Evolutionary conservation across 331 rosid genomes (phyloP).

Genomic region (Malus hybrid): DNA sequence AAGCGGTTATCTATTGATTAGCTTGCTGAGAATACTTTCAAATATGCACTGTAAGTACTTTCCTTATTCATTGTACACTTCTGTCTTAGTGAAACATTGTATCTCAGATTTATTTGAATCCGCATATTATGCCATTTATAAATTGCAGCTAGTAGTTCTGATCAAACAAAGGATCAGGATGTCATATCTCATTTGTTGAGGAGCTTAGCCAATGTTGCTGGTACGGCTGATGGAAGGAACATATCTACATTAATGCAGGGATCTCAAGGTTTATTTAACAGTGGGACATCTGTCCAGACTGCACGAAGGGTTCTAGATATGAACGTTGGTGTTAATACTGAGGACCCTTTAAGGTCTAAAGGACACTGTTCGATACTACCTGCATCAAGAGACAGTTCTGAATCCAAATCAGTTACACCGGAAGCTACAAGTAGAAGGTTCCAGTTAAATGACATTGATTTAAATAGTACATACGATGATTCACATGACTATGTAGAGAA

Average conservation of each 20-base stretch:
- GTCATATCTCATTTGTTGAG: constrained; percentile 59
- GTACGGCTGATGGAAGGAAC: constrained; percentile 46
- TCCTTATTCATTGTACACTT: background rate
- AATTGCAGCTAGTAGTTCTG: constrained; percentile 67
- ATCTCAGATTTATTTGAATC: constrained; percentile 25
- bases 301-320: constrained; percentile 23
- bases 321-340: constrained; percentile 13
- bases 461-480: constrained; percentile 53
- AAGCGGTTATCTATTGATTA: constrained; percentile 61
- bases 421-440: constrained; percentile 25
- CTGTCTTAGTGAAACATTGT: background rate
- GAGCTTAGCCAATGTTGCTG: constrained; percentile 52
- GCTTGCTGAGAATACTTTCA: constrained; percentile 66
- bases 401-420: constrained; percentile 9
- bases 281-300: constrained; percentile 34
- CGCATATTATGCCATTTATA: constrained; percentile 23
- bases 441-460: constrained; percentile 49
- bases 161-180: constrained; percentile 59
- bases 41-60: constrained; percentile 64
- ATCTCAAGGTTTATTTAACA: constrained; percentile 42
- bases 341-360: constrained; percentile 23
- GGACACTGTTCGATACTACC: constrained; percentile 24
- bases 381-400: constrained; percentile 37
- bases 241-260: constrained; percentile 51
- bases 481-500: constrained; percentile 44